A percentile compares a stretch with the other conserved stretches of the same genome.
These are phyloP conservation scores for Binderoboletus segoi DNA, from an alignment of 1,284 basidiomycete genomes.

Conservation along the genomic window DNA sequence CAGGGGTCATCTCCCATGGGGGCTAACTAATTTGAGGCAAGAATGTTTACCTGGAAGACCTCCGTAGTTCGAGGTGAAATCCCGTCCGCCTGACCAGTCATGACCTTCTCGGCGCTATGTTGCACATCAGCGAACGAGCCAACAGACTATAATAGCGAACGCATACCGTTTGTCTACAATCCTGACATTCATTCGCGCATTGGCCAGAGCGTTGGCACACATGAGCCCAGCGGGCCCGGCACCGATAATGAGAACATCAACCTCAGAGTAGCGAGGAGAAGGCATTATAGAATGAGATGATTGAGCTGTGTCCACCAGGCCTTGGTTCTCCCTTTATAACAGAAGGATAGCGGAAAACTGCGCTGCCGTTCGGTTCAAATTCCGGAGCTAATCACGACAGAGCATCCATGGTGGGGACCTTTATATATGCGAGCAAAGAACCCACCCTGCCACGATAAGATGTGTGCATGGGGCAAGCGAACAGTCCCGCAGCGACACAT, in stretches of 20 bases:
- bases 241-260: slow-evolving; percentile 59
- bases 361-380: no score
- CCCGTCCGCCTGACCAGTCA: slow-evolving; percentile 45
- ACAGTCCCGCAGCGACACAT: not conserved
- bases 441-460: not conserved
- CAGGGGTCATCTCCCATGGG: not conserved
- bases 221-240: slow-evolving; percentile 52
- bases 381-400: no score
- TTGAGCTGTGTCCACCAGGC: not conserved
- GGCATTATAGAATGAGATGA: slow-evolving; percentile 5
- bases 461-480: not conserved
- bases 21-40: not conserved
- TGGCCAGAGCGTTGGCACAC: slow-evolving; percentile 30
- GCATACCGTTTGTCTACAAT: slow-evolving; percentile 34
- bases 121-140: not conserved
- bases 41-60: slow-evolving; percentile 37
- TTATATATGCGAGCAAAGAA: slow-evolving; percentile 4
- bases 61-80: slow-evolving; percentile 48
- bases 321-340: slow-evolving; percentile 2
- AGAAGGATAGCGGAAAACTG: no score
- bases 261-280: slow-evolving; percentile 29
- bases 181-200: slow-evolving; percentile 23
- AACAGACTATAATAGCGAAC: not conserved
- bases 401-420: not conserved
- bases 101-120: slow-evolving; percentile 28